Conservation (phyloP, 805 yeast genomes). For the Cyberlindnera sargentensis region DNA sequence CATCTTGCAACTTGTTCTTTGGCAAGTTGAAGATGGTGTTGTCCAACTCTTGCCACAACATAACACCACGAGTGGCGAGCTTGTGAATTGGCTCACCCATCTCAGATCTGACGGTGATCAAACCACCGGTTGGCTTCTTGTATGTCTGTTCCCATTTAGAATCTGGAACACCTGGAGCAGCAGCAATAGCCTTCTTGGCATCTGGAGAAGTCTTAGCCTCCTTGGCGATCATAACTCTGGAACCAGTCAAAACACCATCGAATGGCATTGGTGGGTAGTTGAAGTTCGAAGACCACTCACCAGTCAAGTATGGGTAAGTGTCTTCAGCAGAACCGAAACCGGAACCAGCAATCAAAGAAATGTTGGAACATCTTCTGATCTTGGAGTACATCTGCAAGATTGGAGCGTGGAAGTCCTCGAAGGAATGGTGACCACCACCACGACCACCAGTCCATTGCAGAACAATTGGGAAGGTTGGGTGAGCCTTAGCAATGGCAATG, state of each 20-base stretch:
- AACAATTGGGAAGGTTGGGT: constrained; percentile 94
- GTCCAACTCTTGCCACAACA: constrained; percentile 96
- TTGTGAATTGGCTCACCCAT: constrained; percentile 99
- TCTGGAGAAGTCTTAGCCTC: constrained; percentile 92
- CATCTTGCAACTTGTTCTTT: constrained; percentile 77
- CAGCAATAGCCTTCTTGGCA: constrained; percentile 88
- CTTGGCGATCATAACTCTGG: constrained; percentile 95
- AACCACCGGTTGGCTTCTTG: constrained; percentile 94
- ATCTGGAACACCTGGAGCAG: constrained; percentile 87
- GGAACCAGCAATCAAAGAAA: constrained; percentile 91
- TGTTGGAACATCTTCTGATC: constrained; percentile 87
- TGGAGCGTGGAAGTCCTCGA: constrained; percentile 98
- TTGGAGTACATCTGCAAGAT: constrained; percentile 91
- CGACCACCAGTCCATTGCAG: constrained; percentile 99
- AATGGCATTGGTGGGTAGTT: constrained; percentile 98
- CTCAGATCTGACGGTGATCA: constrained; percentile 92
- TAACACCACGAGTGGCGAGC: constrained; percentile 95
- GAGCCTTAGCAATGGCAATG: constrained; percentile 87
- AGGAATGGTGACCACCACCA: constrained; percentile 99
- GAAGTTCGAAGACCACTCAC: constrained; percentile 86
- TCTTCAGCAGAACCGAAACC: constrained; percentile 98
- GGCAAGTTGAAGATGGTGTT: constrained; percentile 89
- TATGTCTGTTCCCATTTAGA: constrained; percentile 89
- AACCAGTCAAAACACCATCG: constrained; percentile 94
- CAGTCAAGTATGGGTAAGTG: constrained; percentile 95